Evolutionary conservation across 768 basidiomycete species (phyloP).

Genomic region (Podaxis mareebaensis): DNA sequence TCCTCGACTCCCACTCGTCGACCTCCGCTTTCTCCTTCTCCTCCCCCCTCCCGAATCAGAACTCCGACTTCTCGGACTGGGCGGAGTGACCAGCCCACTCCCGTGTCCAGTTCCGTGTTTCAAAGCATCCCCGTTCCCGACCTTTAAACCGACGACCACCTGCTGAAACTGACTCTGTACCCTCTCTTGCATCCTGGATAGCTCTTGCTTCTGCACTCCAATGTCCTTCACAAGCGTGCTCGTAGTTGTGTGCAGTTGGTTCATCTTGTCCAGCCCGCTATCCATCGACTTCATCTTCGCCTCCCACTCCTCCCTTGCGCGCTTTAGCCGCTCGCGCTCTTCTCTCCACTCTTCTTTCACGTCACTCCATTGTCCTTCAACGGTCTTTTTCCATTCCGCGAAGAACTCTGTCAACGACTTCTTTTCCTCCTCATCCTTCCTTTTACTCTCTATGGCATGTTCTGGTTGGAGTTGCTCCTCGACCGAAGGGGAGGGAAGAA

Average conservation of each 20-base stretch:
- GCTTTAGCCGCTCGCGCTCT: slow-evolving; percentile 73
- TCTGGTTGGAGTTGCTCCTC: too few species aligned
- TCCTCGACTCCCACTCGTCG: slow-evolving; percentile 28
- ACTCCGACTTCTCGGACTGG: slow-evolving; percentile 71
- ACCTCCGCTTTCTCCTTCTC: slow-evolving; percentile 37
- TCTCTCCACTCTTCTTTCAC: slow-evolving; percentile 82
- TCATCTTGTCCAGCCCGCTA: slow-evolving; percentile 48
- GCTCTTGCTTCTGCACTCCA: slow-evolving; percentile 25
- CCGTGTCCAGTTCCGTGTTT: slow-evolving; percentile 25
- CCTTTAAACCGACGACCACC: neutral
- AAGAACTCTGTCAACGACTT: slow-evolving; percentile 52
- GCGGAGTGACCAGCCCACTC: slow-evolving; percentile 70
- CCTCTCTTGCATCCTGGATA: slow-evolving; percentile 20
- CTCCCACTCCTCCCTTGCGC: slow-evolving; percentile 85
- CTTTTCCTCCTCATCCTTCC: slow-evolving; percentile 6
- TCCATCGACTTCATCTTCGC: slow-evolving; percentile 53
- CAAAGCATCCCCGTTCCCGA: slow-evolving; percentile 37
- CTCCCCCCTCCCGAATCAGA: slow-evolving; percentile 50
- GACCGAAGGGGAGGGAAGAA: neutral
- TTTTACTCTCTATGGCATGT: neutral
- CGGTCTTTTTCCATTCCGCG: slow-evolving; percentile 71
- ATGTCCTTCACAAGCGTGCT: slow-evolving; percentile 17
- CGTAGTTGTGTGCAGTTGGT: slow-evolving; percentile 33
- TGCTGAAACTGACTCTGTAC: slow-evolving; percentile 16
- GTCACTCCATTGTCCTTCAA: slow-evolving; percentile 77